Base-by-base conservation (phyloP, 2,329 filamentous ascomycete genomes). In the Sporothrix inflata region DNA sequence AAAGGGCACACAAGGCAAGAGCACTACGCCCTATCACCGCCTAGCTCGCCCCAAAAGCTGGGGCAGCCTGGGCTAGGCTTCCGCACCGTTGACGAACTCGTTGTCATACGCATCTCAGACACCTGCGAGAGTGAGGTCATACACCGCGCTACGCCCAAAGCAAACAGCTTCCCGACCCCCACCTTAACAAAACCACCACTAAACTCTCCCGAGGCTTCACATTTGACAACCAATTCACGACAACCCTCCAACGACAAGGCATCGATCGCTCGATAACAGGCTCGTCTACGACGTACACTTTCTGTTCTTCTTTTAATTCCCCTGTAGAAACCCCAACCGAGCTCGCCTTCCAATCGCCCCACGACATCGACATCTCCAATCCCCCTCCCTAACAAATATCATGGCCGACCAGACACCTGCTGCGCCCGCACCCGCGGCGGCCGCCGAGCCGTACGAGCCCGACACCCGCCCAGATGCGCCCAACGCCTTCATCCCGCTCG, bases 401-500 rank as follows among this genome's bases (percentile, higher is more conserved):
- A 69, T 69, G 66, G 66, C 66, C 30, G 49, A 55, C 49, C 66
- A 69, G 49, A 68, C 65, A 9, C 16, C 65, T 24, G 30, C 65
- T 16, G 30, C 42, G 19, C 12, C 42, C 14, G 42, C 42, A 14
- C 4, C 40, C 5, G 63, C 65, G 27, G 47, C 47, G 2, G 47
- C 66, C 9, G 47, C 66, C 49, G 67, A 69, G 51, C 67, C 67
- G 4, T 69, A 69, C 42, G 40, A 70, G 42, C 27, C 70, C 24
- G 68, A 69, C 53, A 47, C 67, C 40, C 40, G 55, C 16, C 21
- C n/a, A 30, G 60, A 66, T 42, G 69, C 67, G 9, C 72, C 69
- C 60, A 45, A 67, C 24, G 82, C 86, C 78, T 89, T 89, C 82
- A 85, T 89, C 76, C 87, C 86, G 27, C 86, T 88, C 79, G 89